Base-by-base conservation (phyloP, 2,329 filamentous ascomycete genomes). In the Colletotrichum horii region DNA sequence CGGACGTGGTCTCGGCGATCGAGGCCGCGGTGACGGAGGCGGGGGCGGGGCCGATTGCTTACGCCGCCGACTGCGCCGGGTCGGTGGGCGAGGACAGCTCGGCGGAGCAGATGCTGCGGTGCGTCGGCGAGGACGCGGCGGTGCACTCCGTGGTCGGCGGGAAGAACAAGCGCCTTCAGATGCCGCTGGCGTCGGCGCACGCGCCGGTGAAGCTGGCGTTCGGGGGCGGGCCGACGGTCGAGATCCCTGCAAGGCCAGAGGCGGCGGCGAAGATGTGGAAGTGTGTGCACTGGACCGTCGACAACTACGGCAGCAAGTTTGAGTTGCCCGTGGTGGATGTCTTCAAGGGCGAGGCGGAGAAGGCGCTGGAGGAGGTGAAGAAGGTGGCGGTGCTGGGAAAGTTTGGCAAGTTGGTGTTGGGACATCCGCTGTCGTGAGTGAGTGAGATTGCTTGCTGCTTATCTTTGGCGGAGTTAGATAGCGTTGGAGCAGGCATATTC, bases 21-120 rank as follows among this genome's bases (percentile, higher is more conserved):
- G 48, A 24, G 15, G 70, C 60, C 62, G 66, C 75, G 38, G 60
- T 67, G 14, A 43, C 28, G 8, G 70, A 72, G 19, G 26, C 48
- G 5, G n/a, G 9, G 8, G 70, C 48, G 56, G 70, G 70, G n/a
- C 73, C 56, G 9, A 65, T 75, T 16, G 26, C 19, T 3, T 73
- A 75, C 38, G 73, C 70, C 12, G 73, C 73, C 30, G 73, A 75
- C 32, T 75, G 73, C 34, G 73, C 73, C 19, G 70, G 70, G 15
- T 9, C 56, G 2, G 1, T 4, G 1, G 64, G 56, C 1, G 43
- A 38, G 19, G 28, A 14, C 26, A 34, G 15, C 36, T 69, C 70
- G 28, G 73, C 56, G 16, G 30, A 48, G 5, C 65, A 52, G 58
- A 73, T 48, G 70, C 16, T 55, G 15, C n/a, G 22, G 9, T 73